These are phyloP conservation scores for Kluyveromyces sp. DNA, from an alignment of 1,139 yeast genomes.

Conservation along the genomic window DNA sequence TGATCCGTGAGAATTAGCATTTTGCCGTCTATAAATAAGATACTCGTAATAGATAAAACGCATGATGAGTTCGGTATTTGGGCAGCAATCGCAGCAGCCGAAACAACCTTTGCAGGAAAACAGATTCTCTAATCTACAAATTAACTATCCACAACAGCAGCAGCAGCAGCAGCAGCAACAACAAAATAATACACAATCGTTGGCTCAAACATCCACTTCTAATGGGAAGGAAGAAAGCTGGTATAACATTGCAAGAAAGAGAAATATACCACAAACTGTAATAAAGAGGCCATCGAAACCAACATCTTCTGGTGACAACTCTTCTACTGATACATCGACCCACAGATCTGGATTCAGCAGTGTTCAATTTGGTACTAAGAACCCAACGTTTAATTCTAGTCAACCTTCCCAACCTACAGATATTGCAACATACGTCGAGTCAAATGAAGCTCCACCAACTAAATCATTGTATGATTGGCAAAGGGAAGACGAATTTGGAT, in stretches of 20 bases:
- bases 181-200: conserved; percentile 15
- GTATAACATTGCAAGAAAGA: conserved; percentile 48
- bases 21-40: no score
- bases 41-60: background rate
- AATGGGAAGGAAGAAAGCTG: conserved; percentile 30
- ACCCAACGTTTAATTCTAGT: conserved; percentile 13
- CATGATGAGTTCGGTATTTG: conserved; percentile 10
- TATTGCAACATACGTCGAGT: conserved; percentile 31
- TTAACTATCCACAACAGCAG: conserved; percentile 14
- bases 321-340: conserved; percentile 13
- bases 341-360: conserved; percentile 30
- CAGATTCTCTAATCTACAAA: conserved; percentile 17
- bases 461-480: conserved; percentile 49
- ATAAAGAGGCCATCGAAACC: conserved; percentile 36
- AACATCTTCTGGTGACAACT: conserved; percentile 26
- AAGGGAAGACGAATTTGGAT: conserved; percentile 30
- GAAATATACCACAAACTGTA: conserved; percentile 48
- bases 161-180: conserved; percentile 15
- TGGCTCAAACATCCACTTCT: conserved; percentile 13
- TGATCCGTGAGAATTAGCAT: no score
- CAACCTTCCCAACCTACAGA: conserved; percentile 11
- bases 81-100: conserved; percentile 1
- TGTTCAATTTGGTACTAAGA: conserved; percentile 33
- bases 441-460: conserved; percentile 44
- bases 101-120: background rate